Conservation (phyloP, 1,284 basidiomycete genomes). For the Melampsora larici-populina region DNA sequence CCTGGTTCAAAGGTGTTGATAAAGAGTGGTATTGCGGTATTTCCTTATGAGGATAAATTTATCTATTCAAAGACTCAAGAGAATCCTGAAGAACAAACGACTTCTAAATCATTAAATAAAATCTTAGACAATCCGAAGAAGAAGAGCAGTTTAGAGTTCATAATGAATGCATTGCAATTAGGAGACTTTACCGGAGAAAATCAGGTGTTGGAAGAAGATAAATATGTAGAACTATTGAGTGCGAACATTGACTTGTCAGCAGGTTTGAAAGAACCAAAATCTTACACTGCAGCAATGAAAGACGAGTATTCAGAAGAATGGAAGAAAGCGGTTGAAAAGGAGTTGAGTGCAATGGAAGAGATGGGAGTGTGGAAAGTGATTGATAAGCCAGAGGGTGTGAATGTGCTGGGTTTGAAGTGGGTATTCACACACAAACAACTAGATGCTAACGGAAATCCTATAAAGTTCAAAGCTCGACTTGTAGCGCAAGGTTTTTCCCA, state of each 20-base stretch:
- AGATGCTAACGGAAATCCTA: no score
- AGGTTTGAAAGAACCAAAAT: not conserved
- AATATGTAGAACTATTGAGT: not conserved
- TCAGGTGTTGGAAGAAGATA: no score
- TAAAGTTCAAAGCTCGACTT: no score
- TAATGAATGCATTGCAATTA: no score
- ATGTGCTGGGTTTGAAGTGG: no score
- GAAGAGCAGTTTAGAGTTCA: no score
- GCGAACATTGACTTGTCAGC: not conserved
- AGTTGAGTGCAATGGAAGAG: not conserved
- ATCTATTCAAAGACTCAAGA: no score
- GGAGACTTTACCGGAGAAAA: no score
- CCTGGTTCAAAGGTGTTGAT: not conserved
- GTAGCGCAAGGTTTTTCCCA: no score
- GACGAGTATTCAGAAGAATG: not conserved
- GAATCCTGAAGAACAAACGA: not conserved
- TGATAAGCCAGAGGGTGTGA: not conserved
- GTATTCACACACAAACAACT: no score
- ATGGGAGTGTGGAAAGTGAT: conserved; percentile 10
- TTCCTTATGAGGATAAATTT: not conserved
- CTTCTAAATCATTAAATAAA: no score
- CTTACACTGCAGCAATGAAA: conserved; percentile 1
- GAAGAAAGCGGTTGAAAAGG: not conserved
- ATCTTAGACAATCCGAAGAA: no score
- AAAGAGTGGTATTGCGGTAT: not conserved